These are phyloP conservation scores for Centaurea solstitialis DNA, from an alignment of 129 eudicot genomes.

Conservation along the genomic window DNA sequence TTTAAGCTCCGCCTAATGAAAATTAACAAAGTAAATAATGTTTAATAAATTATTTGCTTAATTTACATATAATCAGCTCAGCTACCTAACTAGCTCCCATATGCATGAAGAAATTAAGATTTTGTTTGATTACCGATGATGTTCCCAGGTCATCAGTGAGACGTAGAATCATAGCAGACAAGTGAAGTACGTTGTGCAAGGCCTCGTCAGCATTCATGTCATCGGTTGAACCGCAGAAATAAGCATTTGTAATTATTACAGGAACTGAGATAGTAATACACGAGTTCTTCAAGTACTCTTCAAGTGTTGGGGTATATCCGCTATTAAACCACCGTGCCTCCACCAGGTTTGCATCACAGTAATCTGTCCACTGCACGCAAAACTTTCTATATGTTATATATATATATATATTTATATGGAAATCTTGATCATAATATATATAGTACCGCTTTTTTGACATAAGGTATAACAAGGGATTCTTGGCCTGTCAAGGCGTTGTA, in stretches of 20 bases:
- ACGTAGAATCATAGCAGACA: constrained; percentile 43
- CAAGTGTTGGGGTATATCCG: constrained; percentile 52
- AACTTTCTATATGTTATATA: no score
- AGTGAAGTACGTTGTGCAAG: constrained; percentile 36
- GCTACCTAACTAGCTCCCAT: no score
- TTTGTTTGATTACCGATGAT: no score
- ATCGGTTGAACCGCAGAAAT: constrained; percentile 26
- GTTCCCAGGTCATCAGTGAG: no score
- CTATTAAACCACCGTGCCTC: constrained; percentile 51
- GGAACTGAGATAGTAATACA: constrained; percentile 50
- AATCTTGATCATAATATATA: no score
- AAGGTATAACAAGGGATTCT: constrained; percentile 15
- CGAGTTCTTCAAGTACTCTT: constrained; percentile 54
- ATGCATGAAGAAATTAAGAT: no score
- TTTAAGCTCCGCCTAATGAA: no score
- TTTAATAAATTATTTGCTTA: no score
- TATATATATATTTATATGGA: no score
- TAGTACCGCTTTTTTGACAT: constrained; percentile 12
- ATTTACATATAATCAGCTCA: no score
- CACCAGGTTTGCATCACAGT: constrained; percentile 26
- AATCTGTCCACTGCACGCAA: constrained; percentile 45
- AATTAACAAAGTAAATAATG: no score
- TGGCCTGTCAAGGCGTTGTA: no score
- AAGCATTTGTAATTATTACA: constrained; percentile 38
- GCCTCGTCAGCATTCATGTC: constrained; percentile 19